Evolutionary conservation across 306 rosid genomes (phyloP).

Genomic region (Acacia melanoxylon): DNA sequence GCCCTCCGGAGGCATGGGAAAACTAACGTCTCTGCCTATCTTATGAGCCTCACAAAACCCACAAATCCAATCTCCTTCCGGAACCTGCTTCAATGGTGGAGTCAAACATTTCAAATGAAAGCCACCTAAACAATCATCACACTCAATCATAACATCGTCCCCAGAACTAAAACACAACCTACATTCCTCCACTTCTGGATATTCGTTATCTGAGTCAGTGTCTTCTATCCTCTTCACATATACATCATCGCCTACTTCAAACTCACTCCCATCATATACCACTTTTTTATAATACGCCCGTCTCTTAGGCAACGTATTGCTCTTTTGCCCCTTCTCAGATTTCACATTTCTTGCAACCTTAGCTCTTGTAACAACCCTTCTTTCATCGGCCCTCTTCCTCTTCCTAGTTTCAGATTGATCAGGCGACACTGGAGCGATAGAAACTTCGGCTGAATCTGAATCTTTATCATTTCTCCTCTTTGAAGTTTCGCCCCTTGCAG

Average conservation of each 20-base stretch:
- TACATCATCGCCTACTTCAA: conserved; percentile 72
- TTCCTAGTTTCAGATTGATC: conserved; percentile 45
- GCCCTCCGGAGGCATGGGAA: conserved; percentile 67
- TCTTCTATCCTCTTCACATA: conserved; percentile 85
- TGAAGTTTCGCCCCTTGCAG: not conserved
- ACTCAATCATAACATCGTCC: conserved; percentile 71
- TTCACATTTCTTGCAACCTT: conserved; percentile 34
- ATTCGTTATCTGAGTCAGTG: conserved; percentile 64
- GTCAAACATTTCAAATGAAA: conserved; percentile 86
- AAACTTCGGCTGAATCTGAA: conserved; percentile 12
- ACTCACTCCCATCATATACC: conserved; percentile 81
- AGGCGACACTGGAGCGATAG: conserved; percentile 55
- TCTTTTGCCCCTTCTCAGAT: conserved; percentile 25
- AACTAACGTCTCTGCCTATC: conserved; percentile 53
- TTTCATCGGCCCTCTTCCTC: conserved; percentile 51
- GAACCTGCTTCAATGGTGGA: conserved; percentile 77
- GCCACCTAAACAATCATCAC: conserved; percentile 88
- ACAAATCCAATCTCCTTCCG: conserved; percentile 89
- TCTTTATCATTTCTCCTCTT: conserved; percentile 31
- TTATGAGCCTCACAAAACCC: conserved; percentile 68
- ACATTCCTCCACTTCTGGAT: conserved; percentile 73
- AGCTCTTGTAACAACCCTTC: conserved; percentile 48
- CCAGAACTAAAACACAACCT: conserved; percentile 68
- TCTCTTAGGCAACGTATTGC: conserved; percentile 26
- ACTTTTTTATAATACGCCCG: conserved; percentile 68